Base-by-base conservation (phyloP, 331 rosid species). In the Dryas integrifolia region DNA sequence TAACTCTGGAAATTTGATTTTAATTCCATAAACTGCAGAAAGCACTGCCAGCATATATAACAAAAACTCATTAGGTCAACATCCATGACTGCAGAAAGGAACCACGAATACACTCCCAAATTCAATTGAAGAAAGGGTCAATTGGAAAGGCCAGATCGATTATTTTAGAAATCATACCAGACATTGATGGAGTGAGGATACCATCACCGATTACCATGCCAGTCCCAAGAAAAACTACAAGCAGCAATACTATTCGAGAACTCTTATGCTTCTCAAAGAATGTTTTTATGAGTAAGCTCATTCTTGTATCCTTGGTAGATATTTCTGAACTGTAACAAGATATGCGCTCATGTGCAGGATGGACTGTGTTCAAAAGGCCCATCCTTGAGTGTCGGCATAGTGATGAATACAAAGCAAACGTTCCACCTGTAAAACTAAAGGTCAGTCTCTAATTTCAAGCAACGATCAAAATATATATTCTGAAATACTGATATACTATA, bases 361-460 rank as follows among this genome's bases (percentile, higher is more conserved):
- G 40, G 7, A 47, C 38, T 15, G 44, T 44, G 58, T 46, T 53
- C 30, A 60, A 74, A 47, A 75, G 53, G 51, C 78, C 67, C 45
- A 82, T 15, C 47, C 80, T 74, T 38, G 83, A 64, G 51, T 78
- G 77, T 40, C 75, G 71, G 41, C 86, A 82, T 35, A 82, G 78
- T 38, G 52, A 72, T n/a, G 86, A 74, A 78, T 82, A 82, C 78
- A 82, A 46, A 7, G 83, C 86, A 82, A 82, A 82, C 7, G 83
- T 65, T 46, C 86, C 83, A 15, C 85, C 85, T 77, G 80, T 68
- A 74, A 41, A 67, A 74, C 53, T 9, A 66, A 39, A 65, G 38
- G 57, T 49, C 62, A 45, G 48, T 48, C 11, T 68, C 66, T 40
- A 67, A 52, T 62, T 44, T 59, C 48, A 44, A 10, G 21, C 57